Evolutionary conservation across 495 filamentous ascomycete species (phyloP).

Genomic region (Oidiodendron maius): DNA sequence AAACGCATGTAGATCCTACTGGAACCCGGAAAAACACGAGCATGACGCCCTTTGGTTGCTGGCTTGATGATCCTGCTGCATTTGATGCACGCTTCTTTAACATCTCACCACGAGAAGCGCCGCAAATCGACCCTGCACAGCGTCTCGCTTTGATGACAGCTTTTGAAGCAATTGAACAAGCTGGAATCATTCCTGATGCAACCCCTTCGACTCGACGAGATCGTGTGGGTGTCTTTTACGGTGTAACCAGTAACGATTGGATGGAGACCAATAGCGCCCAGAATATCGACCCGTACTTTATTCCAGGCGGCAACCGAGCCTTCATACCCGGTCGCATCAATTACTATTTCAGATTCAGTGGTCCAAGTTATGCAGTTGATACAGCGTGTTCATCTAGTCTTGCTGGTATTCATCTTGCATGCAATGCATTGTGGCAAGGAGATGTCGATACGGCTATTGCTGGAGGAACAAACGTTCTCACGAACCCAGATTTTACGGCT

Average conservation of each 20-base stretch:
- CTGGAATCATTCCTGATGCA: constrained; percentile 78
- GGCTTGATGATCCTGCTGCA: constrained; percentile 53
- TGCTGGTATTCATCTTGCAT: constrained; percentile 50
- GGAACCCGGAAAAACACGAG: constrained; percentile 76
- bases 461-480: constrained; percentile 74
- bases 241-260: constrained; percentile 88
- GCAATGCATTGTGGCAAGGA: constrained; percentile 12
- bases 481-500: constrained; percentile 75
- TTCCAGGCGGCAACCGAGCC: constrained; percentile 79
- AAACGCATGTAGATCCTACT: constrained; percentile 71
- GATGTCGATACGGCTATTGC: constrained; percentile 33
- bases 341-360: constrained; percentile 82
- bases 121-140: constrained; percentile 85
- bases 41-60: constrained; percentile 81
- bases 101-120: constrained; percentile 87
- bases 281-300: constrained; percentile 88
- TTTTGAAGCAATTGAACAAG: constrained; percentile 88
- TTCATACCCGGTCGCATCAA: constrained; percentile 83
- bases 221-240: constrained; percentile 85
- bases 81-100: constrained; percentile 93
- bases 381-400: constrained; percentile 58
- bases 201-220: constrained; percentile 79
- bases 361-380: constrained; percentile 80
- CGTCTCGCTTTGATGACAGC: constrained; percentile 79
- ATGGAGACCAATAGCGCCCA: constrained; percentile 81